A percentile compares a stretch with the other conserved stretches of the same genome.
Conservation (phyloP, 805 yeast species). For the Sugiyamaella boreocaroliniensis region DNA sequence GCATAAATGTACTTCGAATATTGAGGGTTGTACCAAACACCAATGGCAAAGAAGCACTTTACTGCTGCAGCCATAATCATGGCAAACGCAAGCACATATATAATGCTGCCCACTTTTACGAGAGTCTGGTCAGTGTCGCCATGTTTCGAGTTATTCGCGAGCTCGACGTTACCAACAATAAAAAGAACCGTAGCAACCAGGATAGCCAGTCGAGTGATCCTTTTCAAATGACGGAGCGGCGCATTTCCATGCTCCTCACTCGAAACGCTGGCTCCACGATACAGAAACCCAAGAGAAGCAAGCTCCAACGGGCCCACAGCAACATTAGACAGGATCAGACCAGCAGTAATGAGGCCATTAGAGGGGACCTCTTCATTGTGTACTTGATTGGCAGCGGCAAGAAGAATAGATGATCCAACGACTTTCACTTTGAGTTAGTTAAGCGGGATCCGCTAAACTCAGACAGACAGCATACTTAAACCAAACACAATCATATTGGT, state of each 20-base stretch:
- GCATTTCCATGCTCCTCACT: neutral
- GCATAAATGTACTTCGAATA: constrained; percentile 4
- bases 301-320: constrained; percentile 12
- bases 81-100: constrained; percentile 4
- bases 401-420: constrained; percentile 8
- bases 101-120: constrained; percentile 7
- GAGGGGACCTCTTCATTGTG: constrained; percentile 3
- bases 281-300: constrained; percentile 11
- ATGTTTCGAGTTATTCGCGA: neutral
- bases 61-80: constrained; percentile 4
- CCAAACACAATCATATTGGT: constrained; percentile 3
- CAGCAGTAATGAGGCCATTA: constrained; percentile 3
- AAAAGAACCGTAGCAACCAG: constrained; percentile 5
- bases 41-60: neutral
- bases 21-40: constrained; percentile 3
- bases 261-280: constrained; percentile 4
- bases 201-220: constrained; percentile 5
- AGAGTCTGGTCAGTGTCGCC: neutral
- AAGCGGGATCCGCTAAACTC: neutral
- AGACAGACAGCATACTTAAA: neutral
- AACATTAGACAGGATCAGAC: constrained; percentile 9
- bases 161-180: constrained; percentile 8
- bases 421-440: constrained; percentile 1
- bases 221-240: neutral
- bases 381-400: constrained; percentile 2